These are phyloP conservation scores for Colletotrichum lini DNA, from an alignment of 2,329 filamentous ascomycete species.

Conservation along the genomic window DNA sequence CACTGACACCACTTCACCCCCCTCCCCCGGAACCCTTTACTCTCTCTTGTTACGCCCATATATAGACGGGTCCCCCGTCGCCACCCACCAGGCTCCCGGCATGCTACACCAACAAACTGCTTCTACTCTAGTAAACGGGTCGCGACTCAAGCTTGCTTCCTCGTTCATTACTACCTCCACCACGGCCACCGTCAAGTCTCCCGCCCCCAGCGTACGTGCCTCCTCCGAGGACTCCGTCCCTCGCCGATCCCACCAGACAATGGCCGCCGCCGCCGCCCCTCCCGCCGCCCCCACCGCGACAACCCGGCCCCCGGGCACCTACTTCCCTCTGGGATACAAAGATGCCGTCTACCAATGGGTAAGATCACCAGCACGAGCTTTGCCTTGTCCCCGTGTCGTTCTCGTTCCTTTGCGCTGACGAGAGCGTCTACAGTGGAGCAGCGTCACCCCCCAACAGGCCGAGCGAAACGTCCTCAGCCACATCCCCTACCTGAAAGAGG, in stretches of 20 bases:
- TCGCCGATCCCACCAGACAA: slow-evolving; percentile 39
- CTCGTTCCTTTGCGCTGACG: slow-evolving; percentile 34
- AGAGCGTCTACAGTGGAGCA: slow-evolving; percentile 77
- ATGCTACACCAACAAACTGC: slow-evolving; percentile 63
- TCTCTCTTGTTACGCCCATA: slow-evolving; percentile 43
- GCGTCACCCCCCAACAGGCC: slow-evolving; percentile 83
- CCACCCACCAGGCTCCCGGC: slow-evolving; percentile 48
- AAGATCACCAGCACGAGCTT: slow-evolving; percentile 51
- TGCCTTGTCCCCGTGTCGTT: background rate
- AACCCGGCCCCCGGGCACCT: slow-evolving; percentile 53
- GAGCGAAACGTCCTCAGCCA: slow-evolving; percentile 91
- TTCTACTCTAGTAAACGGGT: slow-evolving; percentile 57
- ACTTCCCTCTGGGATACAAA: slow-evolving; percentile 92
- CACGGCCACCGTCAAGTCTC: slow-evolving; percentile 31
- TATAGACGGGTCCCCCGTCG: slow-evolving; percentile 33
- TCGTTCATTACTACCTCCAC: slow-evolving; percentile 39
- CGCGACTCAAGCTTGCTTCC: slow-evolving; percentile 55
- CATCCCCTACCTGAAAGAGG: slow-evolving; percentile 85
- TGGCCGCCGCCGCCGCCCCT: slow-evolving; percentile 38
- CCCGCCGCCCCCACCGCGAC: slow-evolving; percentile 35
- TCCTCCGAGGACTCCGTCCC: slow-evolving; percentile 34
- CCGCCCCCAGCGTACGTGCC: slow-evolving; percentile 21
- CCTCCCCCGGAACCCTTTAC: background rate
- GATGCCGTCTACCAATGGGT: slow-evolving; percentile 95
- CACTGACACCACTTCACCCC: slow-evolving; percentile 15